These are phyloP conservation scores for Fusarium succisae DNA, from an alignment of 2,329 filamentous ascomycete genomes.

Conservation along the genomic window DNA sequence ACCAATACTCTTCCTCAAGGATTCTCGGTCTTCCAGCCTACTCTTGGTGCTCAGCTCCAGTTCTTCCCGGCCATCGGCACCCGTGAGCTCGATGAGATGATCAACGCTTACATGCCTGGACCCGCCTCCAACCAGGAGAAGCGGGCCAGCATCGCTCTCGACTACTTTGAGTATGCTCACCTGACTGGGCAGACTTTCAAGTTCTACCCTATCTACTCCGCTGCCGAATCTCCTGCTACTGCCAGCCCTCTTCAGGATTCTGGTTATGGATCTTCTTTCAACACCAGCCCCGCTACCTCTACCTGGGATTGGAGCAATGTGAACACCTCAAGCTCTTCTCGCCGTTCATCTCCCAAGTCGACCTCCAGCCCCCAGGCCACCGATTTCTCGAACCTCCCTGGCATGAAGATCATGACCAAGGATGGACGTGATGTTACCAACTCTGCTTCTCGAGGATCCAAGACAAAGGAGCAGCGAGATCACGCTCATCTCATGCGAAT, in stretches of 20 bases:
- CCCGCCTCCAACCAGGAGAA: slow-evolving; percentile 65
- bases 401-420: slow-evolving; percentile 74
- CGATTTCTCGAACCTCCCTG: slow-evolving; percentile 65
- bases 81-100: slow-evolving; percentile 67
- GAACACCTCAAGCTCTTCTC: slow-evolving; percentile 45
- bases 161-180: slow-evolving; percentile 65
- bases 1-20: slow-evolving; percentile 52
- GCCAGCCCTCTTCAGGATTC: slow-evolving; percentile 54
- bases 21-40: slow-evolving; percentile 69
- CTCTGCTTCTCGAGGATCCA: slow-evolving; percentile 68
- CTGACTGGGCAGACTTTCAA: slow-evolving; percentile 67
- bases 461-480: slow-evolving; percentile 74
- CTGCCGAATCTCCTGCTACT: slow-evolving; percentile 56
- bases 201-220: slow-evolving; percentile 64
- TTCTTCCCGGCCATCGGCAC: slow-evolving; percentile 73
- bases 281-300: slow-evolving; percentile 60
- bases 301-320: slow-evolving; percentile 58
- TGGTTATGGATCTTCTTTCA: slow-evolving; percentile 57
- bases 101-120: slow-evolving; percentile 66
- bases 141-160: slow-evolving; percentile 65
- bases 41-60: slow-evolving; percentile 66
- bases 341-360: slow-evolving; percentile 42
- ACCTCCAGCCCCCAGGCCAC: slow-evolving; percentile 44
- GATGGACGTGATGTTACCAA: slow-evolving; percentile 71
- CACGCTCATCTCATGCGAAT: slow-evolving; percentile 74